Evolutionary conservation across 2,329 filamentous ascomycete genomes (phyloP).

Genomic region (Penicillium sp.): DNA sequence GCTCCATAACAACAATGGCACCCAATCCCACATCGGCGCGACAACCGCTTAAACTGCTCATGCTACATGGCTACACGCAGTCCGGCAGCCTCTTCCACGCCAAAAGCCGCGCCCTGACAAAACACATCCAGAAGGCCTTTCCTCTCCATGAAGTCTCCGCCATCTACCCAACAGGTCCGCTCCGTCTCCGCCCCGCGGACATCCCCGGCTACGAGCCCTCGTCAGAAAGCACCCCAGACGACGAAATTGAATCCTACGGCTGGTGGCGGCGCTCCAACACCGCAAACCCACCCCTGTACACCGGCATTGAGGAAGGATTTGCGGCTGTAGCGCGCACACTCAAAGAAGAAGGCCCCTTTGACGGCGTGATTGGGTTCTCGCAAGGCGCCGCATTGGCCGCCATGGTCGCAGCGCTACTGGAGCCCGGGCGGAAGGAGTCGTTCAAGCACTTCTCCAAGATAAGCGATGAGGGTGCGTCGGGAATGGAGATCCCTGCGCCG

Average conservation of each 20-base stretch:
- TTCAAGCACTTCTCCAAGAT: conserved; percentile 46
- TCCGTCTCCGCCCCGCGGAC: conserved; percentile 61
- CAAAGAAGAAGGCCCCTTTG: conserved; percentile 63
- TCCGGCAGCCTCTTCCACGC: conserved; percentile 79
- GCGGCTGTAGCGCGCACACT: conserved; percentile 61
- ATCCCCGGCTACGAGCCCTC: conserved; percentile 65
- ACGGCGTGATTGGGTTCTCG: conserved; percentile 78
- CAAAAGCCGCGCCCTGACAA: conserved; percentile 85
- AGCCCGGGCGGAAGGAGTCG: conserved; percentile 49
- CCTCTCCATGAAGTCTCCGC: conserved; percentile 59
- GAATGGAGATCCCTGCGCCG: conserved; percentile 53
- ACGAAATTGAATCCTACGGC: conserved; percentile 67
- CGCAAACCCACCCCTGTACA: conserved; percentile 64
- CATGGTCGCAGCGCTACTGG: conserved; percentile 70
- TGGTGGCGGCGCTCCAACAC: conserved; percentile 74
- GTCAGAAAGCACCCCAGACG: conserved; percentile 45
- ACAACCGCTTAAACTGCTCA: conserved; percentile 62
- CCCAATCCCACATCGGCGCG: conserved; percentile 15
- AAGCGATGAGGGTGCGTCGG: conserved; percentile 18
- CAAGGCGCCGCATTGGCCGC: conserved; percentile 74
- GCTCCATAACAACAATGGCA: conserved; percentile 16
- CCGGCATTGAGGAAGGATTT: conserved; percentile 68
- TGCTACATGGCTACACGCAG: conserved; percentile 89
- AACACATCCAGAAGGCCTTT: conserved; percentile 73
- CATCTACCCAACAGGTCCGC: conserved; percentile 68